Evolutionary conservation across 371 early-diverging fungal species (phyloP).

Genomic region (Thermomucor indicae-seudaticae): DNA sequence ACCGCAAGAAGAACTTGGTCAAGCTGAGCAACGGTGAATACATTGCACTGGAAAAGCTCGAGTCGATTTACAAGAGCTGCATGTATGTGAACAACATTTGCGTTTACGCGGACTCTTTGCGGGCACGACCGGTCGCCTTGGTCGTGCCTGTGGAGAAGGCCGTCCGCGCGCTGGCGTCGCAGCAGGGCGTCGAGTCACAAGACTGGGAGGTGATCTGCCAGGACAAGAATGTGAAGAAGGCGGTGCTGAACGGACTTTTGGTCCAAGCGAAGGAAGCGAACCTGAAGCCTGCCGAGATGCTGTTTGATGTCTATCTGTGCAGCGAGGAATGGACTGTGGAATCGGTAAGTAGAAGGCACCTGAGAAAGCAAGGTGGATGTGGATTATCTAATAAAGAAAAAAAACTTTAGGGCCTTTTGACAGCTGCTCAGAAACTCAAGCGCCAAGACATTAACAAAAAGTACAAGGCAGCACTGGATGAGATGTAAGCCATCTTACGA

Average conservation of each 20-base stretch:
- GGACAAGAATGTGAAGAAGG: conserved; percentile 22
- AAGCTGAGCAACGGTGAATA: conserved; percentile 93
- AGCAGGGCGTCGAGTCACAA: conserved; percentile 17
- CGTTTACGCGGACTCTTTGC: conserved; percentile 79
- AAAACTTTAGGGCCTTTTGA: conserved; percentile 46
- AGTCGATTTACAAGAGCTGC: conserved; percentile 85
- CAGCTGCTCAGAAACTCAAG: conserved; percentile 89
- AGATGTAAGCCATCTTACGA: no score
- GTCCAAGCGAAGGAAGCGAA: conserved; percentile 49
- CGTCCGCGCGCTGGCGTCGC: conserved; percentile 30
- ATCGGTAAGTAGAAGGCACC: conserved; percentile 7
- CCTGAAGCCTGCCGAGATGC: conserved; percentile 65
- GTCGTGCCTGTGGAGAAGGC: conserved; percentile 63
- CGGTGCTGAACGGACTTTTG: conserved; percentile 23
- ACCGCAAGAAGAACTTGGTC: conserved; percentile 81
- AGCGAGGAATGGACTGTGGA: conserved; percentile 23
- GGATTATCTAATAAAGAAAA: neutral
- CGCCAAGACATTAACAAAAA: conserved; percentile 65
- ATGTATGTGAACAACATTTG: conserved; percentile 78
- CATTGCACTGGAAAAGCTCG: conserved; percentile 96
- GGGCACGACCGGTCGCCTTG: conserved; percentile 66
- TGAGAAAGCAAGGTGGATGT: neutral
- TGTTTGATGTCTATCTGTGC: conserved; percentile 48
- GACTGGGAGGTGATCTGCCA: conserved; percentile 24
- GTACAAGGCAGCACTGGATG: conserved; percentile 54